phyloP scores from a whole-genome alignment of 495 filamentous ascomycete genomes.

The Hypoxylon subgilvum region DNA sequence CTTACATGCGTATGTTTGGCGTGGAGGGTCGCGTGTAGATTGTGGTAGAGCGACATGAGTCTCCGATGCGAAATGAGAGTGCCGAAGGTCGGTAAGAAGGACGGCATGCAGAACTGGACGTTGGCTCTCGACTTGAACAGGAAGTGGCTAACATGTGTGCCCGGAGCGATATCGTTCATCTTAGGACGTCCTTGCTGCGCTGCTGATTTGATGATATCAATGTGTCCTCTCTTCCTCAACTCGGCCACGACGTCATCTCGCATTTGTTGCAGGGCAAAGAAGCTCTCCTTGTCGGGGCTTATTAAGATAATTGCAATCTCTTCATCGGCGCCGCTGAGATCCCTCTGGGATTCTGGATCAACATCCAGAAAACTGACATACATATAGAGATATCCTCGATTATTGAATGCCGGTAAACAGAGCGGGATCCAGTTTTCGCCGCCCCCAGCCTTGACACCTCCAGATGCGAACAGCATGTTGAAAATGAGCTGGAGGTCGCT shows the following conservation, averaged over 20 bases:
- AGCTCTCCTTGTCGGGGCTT: slow-evolving; percentile 88
- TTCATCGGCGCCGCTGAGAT: slow-evolving; percentile 51
- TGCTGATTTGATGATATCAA: slow-evolving; percentile 75
- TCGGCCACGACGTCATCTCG: slow-evolving; percentile 76
- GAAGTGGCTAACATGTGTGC: slow-evolving; percentile 83
- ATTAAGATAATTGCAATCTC: slow-evolving; percentile 92
- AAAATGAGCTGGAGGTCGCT: slow-evolving; percentile 96
- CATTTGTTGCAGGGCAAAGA: slow-evolving; percentile 88
- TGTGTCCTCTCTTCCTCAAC: slow-evolving; percentile 75
- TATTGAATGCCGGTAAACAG: slow-evolving; percentile 97
- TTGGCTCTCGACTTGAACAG: slow-evolving; percentile 91
- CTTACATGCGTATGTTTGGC: slow-evolving; percentile 81
- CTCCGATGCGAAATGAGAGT: slow-evolving; percentile 69
- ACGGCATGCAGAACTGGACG: slow-evolving; percentile 93
- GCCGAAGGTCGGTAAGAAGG: slow-evolving; percentile 73
- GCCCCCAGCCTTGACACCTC: slow-evolving; percentile 80
- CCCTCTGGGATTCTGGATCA: slow-evolving; percentile 32
- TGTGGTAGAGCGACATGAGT: slow-evolving; percentile 83
- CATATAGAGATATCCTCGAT: slow-evolving; percentile 96
- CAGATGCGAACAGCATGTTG: slow-evolving; percentile 98
- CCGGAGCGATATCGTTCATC: slow-evolving; percentile 75
- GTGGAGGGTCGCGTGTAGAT: slow-evolving; percentile 82
- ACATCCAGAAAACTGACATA: slow-evolving; percentile 89
- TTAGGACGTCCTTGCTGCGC: slow-evolving; percentile 72
- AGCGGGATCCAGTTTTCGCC: slow-evolving; percentile 98